Percentiles rank a stretch among this genome's conserved stretches.
phyloP scores from a whole-genome alignment of 1,284 basidiomycete species.

The Melampsora americana region DNA sequence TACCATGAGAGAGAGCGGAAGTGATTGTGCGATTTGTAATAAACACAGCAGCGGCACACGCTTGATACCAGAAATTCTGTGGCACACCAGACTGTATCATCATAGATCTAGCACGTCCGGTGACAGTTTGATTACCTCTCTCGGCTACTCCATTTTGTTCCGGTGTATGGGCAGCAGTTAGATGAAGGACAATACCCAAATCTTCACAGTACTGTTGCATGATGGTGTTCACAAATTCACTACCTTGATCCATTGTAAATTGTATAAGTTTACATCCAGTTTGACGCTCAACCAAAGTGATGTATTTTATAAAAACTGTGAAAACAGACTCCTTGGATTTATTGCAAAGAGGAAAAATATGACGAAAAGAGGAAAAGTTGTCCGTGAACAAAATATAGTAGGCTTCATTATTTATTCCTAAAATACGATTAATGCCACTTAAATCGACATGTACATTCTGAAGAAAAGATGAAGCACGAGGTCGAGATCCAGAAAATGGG shows the following conservation, averaged over 20 bases:
- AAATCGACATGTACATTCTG: no score
- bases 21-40: background rate
- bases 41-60: background rate
- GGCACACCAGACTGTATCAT: background rate
- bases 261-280: background rate
- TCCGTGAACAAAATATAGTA: no score
- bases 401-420: no score
- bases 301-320: background rate
- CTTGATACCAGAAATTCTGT: background rate
- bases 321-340: background rate
- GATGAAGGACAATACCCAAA: background rate
- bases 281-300: background rate
- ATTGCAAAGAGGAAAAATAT: no score
- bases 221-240: slow-evolving; percentile 2
- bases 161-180: slow-evolving; percentile 2
- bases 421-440: no score
- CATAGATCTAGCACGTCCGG: background rate
- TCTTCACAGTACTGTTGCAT: background rate
- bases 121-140: background rate
- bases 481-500: no score
- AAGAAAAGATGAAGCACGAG: no score
- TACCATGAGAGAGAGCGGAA: no score
- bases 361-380: no score
- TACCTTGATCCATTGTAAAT: background rate
- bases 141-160: slow-evolving; percentile 12